Evolutionary conservation across 768 basidiomycete species (phyloP).

Genomic region (Lactarius trivialis): DNA sequence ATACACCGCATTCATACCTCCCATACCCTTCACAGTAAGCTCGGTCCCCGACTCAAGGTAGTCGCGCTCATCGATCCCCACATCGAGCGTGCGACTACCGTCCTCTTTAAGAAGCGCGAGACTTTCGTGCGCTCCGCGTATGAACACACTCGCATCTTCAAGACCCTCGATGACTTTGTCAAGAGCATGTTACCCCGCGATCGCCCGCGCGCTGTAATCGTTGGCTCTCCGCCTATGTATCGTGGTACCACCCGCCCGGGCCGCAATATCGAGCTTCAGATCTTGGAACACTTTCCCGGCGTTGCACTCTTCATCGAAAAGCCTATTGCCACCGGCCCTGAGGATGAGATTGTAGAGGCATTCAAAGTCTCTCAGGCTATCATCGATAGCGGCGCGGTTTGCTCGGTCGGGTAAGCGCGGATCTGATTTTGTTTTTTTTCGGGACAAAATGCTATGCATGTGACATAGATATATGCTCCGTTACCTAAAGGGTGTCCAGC

Average conservation of each 20-base stretch:
- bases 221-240: slow-evolving; percentile 93
- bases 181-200: slow-evolving; percentile 57
- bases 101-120: slow-evolving; percentile 84
- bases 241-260: slow-evolving; percentile 70
- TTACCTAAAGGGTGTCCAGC: slow-evolving; percentile 88
- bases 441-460: background rate
- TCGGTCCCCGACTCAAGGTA: slow-evolving; percentile 93
- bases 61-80: slow-evolving; percentile 92
- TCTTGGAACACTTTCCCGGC: slow-evolving; percentile 82
- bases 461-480: slow-evolving; percentile 81
- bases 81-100: slow-evolving; percentile 68
- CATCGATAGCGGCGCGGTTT: slow-evolving; percentile 61
- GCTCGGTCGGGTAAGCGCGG: slow-evolving; percentile 73
- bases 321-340: slow-evolving; percentile 79
- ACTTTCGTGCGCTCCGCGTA: slow-evolving; percentile 94
- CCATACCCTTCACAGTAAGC: slow-evolving; percentile 53
- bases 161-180: slow-evolving; percentile 80
- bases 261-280: slow-evolving; percentile 81
- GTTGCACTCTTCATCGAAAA: slow-evolving; percentile 91
- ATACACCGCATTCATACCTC: background rate
- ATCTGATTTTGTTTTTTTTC: background rate
- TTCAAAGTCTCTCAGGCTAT: slow-evolving; percentile 71
- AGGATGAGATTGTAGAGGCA: slow-evolving; percentile 56
- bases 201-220: slow-evolving; percentile 73
- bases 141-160: slow-evolving; percentile 78